Conservation (phyloP, 768 basidiomycete genomes). For the Gloeopeniophorella convolvens region DNA sequence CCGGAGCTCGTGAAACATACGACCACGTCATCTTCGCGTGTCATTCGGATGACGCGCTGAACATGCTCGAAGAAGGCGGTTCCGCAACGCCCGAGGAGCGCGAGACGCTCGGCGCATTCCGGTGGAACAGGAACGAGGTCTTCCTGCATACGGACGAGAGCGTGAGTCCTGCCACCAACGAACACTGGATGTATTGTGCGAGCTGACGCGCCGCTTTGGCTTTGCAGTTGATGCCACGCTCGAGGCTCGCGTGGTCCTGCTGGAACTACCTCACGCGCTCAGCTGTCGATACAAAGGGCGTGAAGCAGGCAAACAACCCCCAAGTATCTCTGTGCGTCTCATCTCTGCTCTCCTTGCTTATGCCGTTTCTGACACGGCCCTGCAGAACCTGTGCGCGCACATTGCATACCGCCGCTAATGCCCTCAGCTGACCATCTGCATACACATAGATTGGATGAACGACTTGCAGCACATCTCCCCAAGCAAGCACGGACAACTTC, state of each 20-base stretch:
- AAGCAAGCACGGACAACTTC: constrained; percentile 48
- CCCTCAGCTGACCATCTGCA: too few species aligned
- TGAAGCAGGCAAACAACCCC: constrained; percentile 43
- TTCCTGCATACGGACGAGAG: constrained; percentile 58
- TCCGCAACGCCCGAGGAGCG: constrained; percentile 48
- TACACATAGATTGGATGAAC: constrained; percentile 59
- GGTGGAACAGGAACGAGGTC: constrained; percentile 63
- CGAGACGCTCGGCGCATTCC: constrained; percentile 47
- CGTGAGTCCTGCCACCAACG: constrained; percentile 37
- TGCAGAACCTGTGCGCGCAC: constrained; percentile 5
- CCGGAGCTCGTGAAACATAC: constrained; percentile 41
- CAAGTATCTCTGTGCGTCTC: constrained; percentile 52
- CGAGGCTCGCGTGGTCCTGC: constrained; percentile 59
- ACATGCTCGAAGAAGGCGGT: constrained; percentile 44
- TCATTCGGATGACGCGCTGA: constrained; percentile 60
- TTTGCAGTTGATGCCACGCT: constrained; percentile 58
- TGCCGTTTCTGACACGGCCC: constrained; percentile 28
- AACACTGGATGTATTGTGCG: too few species aligned
- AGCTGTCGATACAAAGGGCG: constrained; percentile 30
- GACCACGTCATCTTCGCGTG: constrained; percentile 72
- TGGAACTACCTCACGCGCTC: constrained; percentile 74
- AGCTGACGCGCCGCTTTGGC: background rate
- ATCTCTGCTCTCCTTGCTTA: background rate
- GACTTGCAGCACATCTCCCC: constrained; percentile 61
- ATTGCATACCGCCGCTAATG: background rate